Evolutionary conservation across 139 green algal genomes (phyloP), one percentile per base, ranked within the genome.

Genomic region (Chlamydomonas sphaeroides): DNA sequence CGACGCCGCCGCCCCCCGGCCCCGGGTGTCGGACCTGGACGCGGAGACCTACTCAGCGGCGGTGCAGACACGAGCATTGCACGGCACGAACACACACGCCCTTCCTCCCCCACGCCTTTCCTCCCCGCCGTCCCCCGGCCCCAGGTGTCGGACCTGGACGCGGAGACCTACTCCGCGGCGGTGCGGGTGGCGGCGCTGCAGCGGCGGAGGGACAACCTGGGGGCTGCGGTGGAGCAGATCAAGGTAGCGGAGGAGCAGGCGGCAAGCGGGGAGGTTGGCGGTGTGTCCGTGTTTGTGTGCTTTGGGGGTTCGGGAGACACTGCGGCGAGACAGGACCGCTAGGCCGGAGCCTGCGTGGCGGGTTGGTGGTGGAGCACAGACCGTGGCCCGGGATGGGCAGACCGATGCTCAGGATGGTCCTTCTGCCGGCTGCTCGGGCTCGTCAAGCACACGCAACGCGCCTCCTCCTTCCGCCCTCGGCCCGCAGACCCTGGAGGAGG

Each of bases 401-500:
- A n/a, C n/a, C n/a, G n/a, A n/a, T n/a, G n/a, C n/a, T n/a, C n/a
- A n/a, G n/a, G n/a, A n/a, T n/a, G n/a, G n/a, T n/a, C n/a, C n/a
- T n/a, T n/a, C n/a, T n/a, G n/a, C n/a, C n/a, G n/a, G n/a, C n/a
- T n/a, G n/a, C n/a, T n/a, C n/a, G n/a, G n/a, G n/a, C n/a, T n/a
- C n/a, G n/a, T n/a, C n/a, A n/a, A n/a, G n/a, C n/a, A n/a, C n/a
- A n/a, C n/a, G n/a, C n/a, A n/a, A n/a, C n/a, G n/a, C n/a, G n/a
- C n/a, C n/a, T n/a, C n/a, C 93, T 94, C 67, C 78, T 95, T 18
- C 63, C 62, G 26, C 25, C 36, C 35, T 53, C 45, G 11, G 45
- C 45, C 45, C 90, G 51, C 90, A 95, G 90, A 78, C 85, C 5
- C 62, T 97, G 65, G 89, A 92, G 51, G 89, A 92, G 68, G 90